These are phyloP conservation scores for Hypoxylon intermedium DNA, from an alignment of 495 filamentous ascomycete species.

Conservation along the genomic window DNA sequence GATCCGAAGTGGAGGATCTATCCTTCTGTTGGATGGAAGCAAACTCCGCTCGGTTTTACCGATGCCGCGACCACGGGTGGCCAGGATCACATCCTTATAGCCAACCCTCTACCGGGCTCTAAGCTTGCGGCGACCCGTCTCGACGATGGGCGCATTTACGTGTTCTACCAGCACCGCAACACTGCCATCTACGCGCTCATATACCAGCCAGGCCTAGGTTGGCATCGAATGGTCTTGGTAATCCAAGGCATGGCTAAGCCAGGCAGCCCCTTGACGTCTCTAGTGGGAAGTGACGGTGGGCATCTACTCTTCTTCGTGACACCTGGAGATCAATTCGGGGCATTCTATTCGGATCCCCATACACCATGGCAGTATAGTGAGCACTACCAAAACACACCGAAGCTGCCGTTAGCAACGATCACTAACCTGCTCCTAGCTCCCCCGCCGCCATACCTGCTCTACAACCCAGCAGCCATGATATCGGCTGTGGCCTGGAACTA, in stretches of 20 bases:
- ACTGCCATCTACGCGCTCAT: neutral
- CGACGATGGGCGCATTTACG: neutral
- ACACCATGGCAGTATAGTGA: neutral
- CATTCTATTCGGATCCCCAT: neutral
- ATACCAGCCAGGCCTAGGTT: neutral
- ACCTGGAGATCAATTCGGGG: neutral
- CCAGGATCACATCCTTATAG: neutral
- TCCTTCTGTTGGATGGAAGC: conserved; percentile 7
- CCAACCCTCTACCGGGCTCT: neutral
- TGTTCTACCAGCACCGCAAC: conserved; percentile 11
- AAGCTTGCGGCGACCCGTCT: conserved; percentile 12
- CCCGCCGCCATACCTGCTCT: neutral
- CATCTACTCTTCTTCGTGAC: conserved; percentile 7
- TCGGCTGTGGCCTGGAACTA: conserved; percentile 15
- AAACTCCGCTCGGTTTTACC: neutral
- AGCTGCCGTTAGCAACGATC: neutral
- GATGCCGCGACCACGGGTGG: too few species aligned
- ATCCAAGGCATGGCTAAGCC: neutral
- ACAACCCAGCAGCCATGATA: conserved; percentile 6
- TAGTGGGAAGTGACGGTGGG: neutral
- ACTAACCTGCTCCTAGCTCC: neutral
- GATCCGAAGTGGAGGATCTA: neutral
- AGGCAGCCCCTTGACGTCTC: conserved; percentile 1
- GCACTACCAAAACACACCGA: neutral
- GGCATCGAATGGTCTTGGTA: neutral